Evolutionary conservation across 2,329 filamentous ascomycete genomes (phyloP).

Genomic region (Chrysoporthe deuterocubensis): DNA sequence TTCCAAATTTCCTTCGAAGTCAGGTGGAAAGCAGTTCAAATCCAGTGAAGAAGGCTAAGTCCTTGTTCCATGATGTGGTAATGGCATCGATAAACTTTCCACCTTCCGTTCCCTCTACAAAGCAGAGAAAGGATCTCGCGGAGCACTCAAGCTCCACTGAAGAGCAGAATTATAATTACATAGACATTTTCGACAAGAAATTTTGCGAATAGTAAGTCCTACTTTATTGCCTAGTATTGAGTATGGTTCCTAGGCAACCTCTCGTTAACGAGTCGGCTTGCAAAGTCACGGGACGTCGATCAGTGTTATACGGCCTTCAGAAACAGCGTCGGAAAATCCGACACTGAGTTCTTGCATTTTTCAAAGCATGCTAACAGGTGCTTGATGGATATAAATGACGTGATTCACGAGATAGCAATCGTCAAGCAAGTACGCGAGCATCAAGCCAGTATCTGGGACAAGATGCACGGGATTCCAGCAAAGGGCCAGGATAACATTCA

Average conservation of each 20-base stretch:
- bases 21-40: neutral
- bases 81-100: neutral
- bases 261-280: neutral
- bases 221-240: neutral
- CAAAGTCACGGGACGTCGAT: neutral
- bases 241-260: too few species aligned
- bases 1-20: neutral
- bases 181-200: neutral
- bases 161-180: neutral
- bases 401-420: neutral
- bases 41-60: neutral
- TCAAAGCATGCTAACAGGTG: neutral
- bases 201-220: neutral
- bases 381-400: neutral
- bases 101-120: too few species aligned
- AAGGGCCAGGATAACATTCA: neutral
- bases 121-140: too few species aligned
- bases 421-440: neutral
- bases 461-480: neutral
- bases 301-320: neutral
- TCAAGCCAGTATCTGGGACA: neutral
- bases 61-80: neutral
- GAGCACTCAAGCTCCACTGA: neutral
- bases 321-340: neutral
- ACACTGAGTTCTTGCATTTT: neutral